A percentile compares a stretch with the other conserved stretches of the same genome.
Conservation (phyloP, 768 basidiomycete genomes). For the Xerocomus brunneocitrinus region DNA sequence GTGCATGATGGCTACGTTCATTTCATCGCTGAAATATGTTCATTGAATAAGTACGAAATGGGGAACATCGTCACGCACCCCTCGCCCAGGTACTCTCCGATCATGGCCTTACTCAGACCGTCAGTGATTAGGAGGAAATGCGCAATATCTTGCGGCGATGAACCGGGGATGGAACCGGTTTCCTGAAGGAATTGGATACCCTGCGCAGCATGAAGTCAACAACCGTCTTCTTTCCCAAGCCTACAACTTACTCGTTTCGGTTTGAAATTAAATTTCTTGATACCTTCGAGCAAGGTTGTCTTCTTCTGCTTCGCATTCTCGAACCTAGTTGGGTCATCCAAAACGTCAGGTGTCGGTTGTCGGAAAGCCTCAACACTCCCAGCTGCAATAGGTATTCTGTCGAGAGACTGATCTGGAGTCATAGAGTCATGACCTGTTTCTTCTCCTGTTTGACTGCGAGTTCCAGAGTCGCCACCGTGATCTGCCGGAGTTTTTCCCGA, state of each 20-base stretch:
- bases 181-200: constrained; percentile 88
- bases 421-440: constrained; percentile 49
- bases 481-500: constrained; percentile 34
- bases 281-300: constrained; percentile 88
- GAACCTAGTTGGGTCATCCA: constrained; percentile 89
- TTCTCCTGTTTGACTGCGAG: constrained; percentile 47
- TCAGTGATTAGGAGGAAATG: constrained; percentile 82
- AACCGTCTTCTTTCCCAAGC: background rate
- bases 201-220: constrained; percentile 35
- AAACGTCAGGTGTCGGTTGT: constrained; percentile 69
- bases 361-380: constrained; percentile 54
- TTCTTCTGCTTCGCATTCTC: constrained; percentile 97
- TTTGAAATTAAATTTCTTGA: constrained; percentile 97
- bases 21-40: constrained; percentile 60
- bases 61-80: constrained; percentile 51
- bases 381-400: constrained; percentile 45
- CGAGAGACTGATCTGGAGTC: constrained; percentile 53
- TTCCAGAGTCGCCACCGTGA: constrained; percentile 34
- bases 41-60: constrained; percentile 2
- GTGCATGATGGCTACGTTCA: constrained; percentile 93
- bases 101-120: constrained; percentile 91
- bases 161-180: constrained; percentile 77
- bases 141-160: constrained; percentile 73
- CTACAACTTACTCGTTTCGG: constrained; percentile 76
- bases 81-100: constrained; percentile 98